Conservation (phyloP, 2,329 filamentous ascomycete genomes). For the Anthostomella pinea region DNA sequence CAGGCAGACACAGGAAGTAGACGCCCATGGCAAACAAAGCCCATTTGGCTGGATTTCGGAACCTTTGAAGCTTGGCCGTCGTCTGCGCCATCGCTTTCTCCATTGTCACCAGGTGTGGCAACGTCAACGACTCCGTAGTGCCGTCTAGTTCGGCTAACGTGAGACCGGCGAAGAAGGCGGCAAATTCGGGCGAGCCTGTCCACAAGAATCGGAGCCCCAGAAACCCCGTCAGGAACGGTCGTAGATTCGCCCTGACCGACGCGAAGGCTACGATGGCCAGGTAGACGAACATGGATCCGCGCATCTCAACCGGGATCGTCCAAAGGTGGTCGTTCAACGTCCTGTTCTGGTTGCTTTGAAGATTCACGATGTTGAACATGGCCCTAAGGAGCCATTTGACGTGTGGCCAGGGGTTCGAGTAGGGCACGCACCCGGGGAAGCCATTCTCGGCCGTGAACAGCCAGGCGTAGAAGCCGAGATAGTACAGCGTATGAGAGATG, state of each 20-base stretch:
- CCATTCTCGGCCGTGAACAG: slow-evolving; percentile 1
- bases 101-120: neutral
- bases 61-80: neutral
- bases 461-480: slow-evolving; percentile 4
- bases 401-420: slow-evolving; percentile 2
- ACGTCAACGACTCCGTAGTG: neutral
- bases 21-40: slow-evolving; percentile 1
- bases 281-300: slow-evolving; percentile 2
- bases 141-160: slow-evolving; percentile 2
- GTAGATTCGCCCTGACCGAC: neutral
- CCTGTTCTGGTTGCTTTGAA: slow-evolving; percentile 4
- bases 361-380: slow-evolving; percentile 2
- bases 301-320: slow-evolving; percentile 3
- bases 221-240: neutral
- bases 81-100: neutral
- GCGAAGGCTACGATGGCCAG: slow-evolving; percentile 1
- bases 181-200: slow-evolving; percentile 2
- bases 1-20: slow-evolving; percentile 63
- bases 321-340: slow-evolving; percentile 3
- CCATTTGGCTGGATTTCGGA: slow-evolving; percentile 1
- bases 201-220: slow-evolving; percentile 1
- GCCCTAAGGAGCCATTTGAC: slow-evolving; percentile 1
- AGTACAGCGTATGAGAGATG: slow-evolving; percentile 4
- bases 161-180: slow-evolving; percentile 4
- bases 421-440: slow-evolving; percentile 4